These are phyloP conservation scores for Leccinellum rugosiceps DNA, from an alignment of 768 basidiomycete genomes.

Conservation along the genomic window DNA sequence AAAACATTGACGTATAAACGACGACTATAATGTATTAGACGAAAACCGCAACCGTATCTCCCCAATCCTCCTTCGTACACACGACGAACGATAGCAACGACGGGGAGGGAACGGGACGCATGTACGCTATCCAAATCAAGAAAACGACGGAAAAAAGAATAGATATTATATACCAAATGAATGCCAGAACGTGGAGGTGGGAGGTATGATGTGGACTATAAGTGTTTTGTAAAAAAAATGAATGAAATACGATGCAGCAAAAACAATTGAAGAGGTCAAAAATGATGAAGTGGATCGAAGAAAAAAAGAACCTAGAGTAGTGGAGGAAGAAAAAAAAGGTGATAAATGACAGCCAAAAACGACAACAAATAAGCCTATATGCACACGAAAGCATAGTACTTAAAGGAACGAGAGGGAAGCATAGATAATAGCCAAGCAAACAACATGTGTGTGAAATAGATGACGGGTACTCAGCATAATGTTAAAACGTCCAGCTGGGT, in stretches of 20 bases:
- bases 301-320: conserved; percentile 6
- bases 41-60: conserved; percentile 15
- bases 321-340: conserved; percentile 10
- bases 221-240: conserved; percentile 8
- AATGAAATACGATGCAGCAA: conserved; percentile 14
- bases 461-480: conserved; percentile 20
- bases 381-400: conserved; percentile 28
- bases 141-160: conserved; percentile 11
- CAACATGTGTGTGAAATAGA: conserved; percentile 19
- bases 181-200: conserved; percentile 11
- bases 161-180: conserved; percentile 33
- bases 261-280: background rate
- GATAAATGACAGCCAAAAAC: conserved; percentile 28
- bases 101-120: conserved; percentile 2
- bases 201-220: conserved; percentile 15
- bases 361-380: conserved; percentile 22
- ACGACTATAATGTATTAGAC: conserved; percentile 36
- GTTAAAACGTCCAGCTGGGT: conserved; percentile 24
- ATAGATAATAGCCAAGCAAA: conserved; percentile 31
- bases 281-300: conserved; percentile 7
- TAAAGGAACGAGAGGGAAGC: background rate
- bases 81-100: background rate
- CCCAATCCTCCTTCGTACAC: background rate
- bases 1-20: conserved; percentile 26
- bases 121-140: conserved; percentile 27